Conservation (phyloP, 2,329 filamentous ascomycete genomes). For the Parafenestella ontariensis region DNA sequence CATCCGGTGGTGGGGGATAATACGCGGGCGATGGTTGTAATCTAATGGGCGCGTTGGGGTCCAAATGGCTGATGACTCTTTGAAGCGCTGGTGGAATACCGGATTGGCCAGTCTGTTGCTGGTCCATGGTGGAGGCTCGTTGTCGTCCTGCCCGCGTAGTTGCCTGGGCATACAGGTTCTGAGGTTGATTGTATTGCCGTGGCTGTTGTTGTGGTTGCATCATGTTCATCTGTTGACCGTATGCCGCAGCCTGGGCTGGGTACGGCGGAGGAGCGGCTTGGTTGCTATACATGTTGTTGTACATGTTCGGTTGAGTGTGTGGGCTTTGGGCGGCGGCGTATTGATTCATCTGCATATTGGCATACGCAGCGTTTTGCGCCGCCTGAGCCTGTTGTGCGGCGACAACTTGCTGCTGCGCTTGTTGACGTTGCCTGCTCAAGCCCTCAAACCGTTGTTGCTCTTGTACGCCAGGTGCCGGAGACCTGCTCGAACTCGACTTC, state of each 20-base stretch:
- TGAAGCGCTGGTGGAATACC: constrained; percentile 94
- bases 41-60: constrained; percentile 91
- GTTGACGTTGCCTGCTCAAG: constrained; percentile 86
- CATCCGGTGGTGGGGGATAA: constrained; percentile 90
- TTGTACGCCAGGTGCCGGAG: constrained; percentile 89
- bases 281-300: constrained; percentile 79
- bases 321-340: constrained; percentile 55
- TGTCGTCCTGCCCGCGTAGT: constrained; percentile 81
- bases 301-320: constrained; percentile 68
- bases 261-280: constrained; percentile 82
- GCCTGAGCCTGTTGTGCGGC: constrained; percentile 64
- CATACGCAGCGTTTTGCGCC: constrained; percentile 71
- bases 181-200: constrained; percentile 64
- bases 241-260: constrained; percentile 68
- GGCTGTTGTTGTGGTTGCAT: constrained; percentile 48
- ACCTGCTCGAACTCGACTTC: constrained; percentile 85
- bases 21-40: constrained; percentile 96
- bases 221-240: constrained; percentile 64
- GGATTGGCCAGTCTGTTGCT: constrained; percentile 86
- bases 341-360: constrained; percentile 64
- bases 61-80: constrained; percentile 92
- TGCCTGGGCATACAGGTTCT: constrained; percentile 76
- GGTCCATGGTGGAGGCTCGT: constrained; percentile 94
- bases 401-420: constrained; percentile 58
- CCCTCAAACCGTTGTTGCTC: constrained; percentile 96